These are phyloP conservation scores for Populus alba DNA, from an alignment of 345 rosid species.

Conservation along the genomic window DNA sequence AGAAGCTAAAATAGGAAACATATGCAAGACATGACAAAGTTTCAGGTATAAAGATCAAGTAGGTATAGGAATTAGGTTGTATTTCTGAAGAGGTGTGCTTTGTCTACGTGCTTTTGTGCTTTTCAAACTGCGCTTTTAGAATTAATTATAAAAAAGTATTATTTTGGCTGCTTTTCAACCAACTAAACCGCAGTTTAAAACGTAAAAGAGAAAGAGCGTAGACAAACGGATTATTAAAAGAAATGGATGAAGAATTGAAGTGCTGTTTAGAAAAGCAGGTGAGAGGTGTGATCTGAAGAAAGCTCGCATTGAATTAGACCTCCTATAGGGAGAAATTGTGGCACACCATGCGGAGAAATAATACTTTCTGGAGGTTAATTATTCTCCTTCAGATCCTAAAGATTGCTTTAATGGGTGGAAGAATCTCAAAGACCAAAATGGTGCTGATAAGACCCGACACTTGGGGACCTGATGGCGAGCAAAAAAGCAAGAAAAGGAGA, in stretches of 20 bases:
- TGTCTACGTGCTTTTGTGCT: too few relatives aligned
- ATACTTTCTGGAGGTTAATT: not conserved
- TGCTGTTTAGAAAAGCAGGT: not conserved
- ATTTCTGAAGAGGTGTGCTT: too few relatives aligned
- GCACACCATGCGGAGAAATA: not conserved
- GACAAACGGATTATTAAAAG: too few relatives aligned
- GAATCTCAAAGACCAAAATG: slow-evolving; percentile 16
- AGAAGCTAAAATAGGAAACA: not conserved
- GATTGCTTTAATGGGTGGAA: slow-evolving; percentile 15
- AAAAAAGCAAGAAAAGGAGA: not conserved
- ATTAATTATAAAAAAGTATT: too few relatives aligned
- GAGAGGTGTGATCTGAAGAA: not conserved
- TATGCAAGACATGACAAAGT: not conserved
- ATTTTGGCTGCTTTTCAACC: too few relatives aligned
- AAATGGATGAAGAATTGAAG: not conserved
- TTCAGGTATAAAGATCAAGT: too few relatives aligned
- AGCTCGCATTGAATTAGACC: not conserved
- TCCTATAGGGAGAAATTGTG: not conserved
- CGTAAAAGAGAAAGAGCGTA: too few relatives aligned
- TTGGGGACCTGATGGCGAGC: slow-evolving; percentile 15
- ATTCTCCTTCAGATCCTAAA: not conserved
- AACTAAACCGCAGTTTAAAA: too few relatives aligned
- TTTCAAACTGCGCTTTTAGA: too few relatives aligned
- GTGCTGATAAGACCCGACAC: slow-evolving; percentile 24
- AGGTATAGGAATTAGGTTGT: too few relatives aligned